These are phyloP conservation scores for Isoetes engelmannii DNA, from an alignment of 83 land plant genomes.

Conservation along the genomic window DNA sequence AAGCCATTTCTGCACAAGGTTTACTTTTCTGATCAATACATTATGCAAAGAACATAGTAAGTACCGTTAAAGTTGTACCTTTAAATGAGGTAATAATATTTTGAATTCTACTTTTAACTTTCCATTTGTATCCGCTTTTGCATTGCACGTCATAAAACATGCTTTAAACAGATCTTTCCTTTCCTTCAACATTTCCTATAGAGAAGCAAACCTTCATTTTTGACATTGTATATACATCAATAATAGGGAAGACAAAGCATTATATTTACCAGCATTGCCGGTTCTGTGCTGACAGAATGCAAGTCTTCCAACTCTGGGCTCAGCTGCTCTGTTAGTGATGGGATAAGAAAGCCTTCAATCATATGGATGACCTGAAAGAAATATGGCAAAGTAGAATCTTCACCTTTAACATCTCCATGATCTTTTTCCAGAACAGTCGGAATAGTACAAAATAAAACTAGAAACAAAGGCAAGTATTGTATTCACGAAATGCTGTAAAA, in stretches of 20 bases:
- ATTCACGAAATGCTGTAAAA: too few relatives aligned
- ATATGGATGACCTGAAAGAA: not conserved
- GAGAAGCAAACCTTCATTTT: not conserved
- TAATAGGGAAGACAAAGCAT: not conserved
- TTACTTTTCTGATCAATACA: not conserved
- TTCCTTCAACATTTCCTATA: conserved; percentile 8
- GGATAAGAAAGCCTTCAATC: not conserved
- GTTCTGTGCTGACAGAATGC: not conserved
- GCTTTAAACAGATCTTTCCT: conserved; percentile 6
- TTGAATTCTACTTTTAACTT: conserved; percentile 1
- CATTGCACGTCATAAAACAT: conserved; percentile 1
- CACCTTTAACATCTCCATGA: too few relatives aligned
- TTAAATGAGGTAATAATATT: conserved; percentile 10
- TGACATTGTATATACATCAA: not conserved
- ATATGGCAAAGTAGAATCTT: too few relatives aligned
- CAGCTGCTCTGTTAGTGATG: not conserved
- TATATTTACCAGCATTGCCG: not conserved
- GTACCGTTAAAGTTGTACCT: not conserved
- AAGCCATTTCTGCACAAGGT: conserved; percentile 8
- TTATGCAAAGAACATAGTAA: not conserved
- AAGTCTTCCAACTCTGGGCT: not conserved
- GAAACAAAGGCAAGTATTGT: too few relatives aligned
- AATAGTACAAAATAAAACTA: too few relatives aligned
- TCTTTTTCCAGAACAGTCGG: too few relatives aligned
- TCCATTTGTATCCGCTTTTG: not conserved